Base-by-base conservation (phyloP, 768 basidiomycete genomes). In the Leccinum rimulosum region DNA sequence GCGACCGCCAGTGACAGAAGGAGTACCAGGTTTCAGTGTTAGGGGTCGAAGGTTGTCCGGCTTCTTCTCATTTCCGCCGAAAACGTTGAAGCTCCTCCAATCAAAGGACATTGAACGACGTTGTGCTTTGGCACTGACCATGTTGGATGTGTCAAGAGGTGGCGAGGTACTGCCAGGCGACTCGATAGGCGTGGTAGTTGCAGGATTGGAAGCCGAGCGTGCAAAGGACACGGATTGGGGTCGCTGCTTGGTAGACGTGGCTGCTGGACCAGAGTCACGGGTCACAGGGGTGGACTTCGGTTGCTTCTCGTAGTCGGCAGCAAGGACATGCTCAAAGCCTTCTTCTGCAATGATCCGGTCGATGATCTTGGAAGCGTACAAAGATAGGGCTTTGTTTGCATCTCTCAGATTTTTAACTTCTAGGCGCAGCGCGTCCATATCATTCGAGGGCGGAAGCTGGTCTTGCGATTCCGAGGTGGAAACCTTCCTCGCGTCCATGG, bases 351-450 rank as follows among this genome's bases (percentile, higher is more conserved):
- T 96, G 70, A 98, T 97, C 49, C 95, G 86, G 77, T 98, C 96
- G 68, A 98, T 91, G 64, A 98, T 98, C 80, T 98, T 98, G 50
- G 93, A 94, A 4, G 95, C 94, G 69, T 98, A 98, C 43, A 98
- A 76, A 17, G 93, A 93, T 12, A 98, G 78, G 1, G 95, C 95
- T 73, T 96, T 96, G 79, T 97, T 98, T 48, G 93, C 93, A 70
- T 97, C 95, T 71, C 89, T 91, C 73, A 98, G 84, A 31, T 86
- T 87, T 73, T 96, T 96, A 71, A 97, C 88, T 73, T 98, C 96
- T 11, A 77, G 82, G 36, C 88, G 82, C 55, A 98, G 75, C n/a
- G 86, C 82, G 47, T 91, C 87, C 63, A 91, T 73, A 64, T 93
- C 89, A 55, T 77, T 85, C 51, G 75, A 61, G 49, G 82, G 74